These are phyloP conservation scores for Graphilbum sp. DNA, from an alignment of 2,329 filamentous ascomycete genomes.

Conservation along the genomic window DNA sequence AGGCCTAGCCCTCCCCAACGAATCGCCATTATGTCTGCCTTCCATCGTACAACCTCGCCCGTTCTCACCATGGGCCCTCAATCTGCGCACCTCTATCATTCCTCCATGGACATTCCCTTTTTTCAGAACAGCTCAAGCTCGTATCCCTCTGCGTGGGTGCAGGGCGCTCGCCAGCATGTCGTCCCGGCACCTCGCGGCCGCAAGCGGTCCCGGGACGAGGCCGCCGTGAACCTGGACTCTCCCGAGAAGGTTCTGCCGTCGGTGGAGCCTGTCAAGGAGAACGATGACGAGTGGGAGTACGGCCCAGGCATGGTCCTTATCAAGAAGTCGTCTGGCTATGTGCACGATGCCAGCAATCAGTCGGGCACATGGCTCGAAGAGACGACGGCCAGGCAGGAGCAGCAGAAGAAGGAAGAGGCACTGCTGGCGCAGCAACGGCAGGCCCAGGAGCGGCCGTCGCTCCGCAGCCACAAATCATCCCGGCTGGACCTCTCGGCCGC, in stretches of 20 bases:
- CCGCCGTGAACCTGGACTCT: constrained; percentile 48
- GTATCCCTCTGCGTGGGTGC: constrained; percentile 18
- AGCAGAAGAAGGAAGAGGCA: constrained; percentile 22
- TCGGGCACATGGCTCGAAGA: constrained; percentile 61
- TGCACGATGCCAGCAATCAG: constrained; percentile 47
- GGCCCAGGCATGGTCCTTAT: constrained; percentile 60
- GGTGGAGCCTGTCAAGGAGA: constrained; percentile 29
- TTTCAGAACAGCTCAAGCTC: constrained; percentile 22
- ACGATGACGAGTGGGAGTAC: constrained; percentile 50
- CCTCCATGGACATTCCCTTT: constrained; percentile 20
- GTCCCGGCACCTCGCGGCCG: constrained; percentile 34
- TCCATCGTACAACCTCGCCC: constrained; percentile 27
- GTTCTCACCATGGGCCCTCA: constrained; percentile 30
- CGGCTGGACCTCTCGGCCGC: constrained; percentile 30
- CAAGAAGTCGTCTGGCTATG: constrained; percentile 42
- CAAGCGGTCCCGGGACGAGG: constrained; percentile 64
- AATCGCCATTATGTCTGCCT: constrained; percentile 34
- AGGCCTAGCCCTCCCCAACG: too few species aligned
- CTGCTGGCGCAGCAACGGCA: constrained; percentile 25
- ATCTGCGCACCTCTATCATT: constrained; percentile 21
- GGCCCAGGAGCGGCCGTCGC: constrained; percentile 33
- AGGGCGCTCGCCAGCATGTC: constrained; percentile 12
- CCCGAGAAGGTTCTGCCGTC: constrained; percentile 29
- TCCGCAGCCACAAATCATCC: constrained; percentile 52
- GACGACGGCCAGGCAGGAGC: constrained; percentile 35